Conservation (phyloP, 164 flowering plant species). For the Malania oleifera region DNA sequence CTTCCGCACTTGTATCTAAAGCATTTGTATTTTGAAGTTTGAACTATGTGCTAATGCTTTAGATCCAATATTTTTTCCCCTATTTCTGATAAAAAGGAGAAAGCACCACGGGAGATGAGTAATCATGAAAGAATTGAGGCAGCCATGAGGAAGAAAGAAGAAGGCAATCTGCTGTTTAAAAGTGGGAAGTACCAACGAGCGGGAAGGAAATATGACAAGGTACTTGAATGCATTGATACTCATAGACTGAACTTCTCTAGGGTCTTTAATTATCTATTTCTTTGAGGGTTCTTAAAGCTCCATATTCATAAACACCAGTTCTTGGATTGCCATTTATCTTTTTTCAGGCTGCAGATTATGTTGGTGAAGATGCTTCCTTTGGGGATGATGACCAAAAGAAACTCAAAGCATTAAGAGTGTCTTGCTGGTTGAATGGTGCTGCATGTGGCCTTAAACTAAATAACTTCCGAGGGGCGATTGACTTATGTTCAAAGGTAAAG, state of each 20-base stretch:
- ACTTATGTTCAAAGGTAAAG: slow-evolving; percentile 66
- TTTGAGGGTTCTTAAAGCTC: no score
- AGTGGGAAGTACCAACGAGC: slow-evolving; percentile 54
- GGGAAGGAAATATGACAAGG: slow-evolving; percentile 58
- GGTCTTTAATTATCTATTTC: no score
- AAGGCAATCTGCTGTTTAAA: slow-evolving; percentile 63
- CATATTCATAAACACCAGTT: slow-evolving; percentile 6
- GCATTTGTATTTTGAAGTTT: no score
- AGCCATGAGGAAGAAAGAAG: slow-evolving; percentile 65
- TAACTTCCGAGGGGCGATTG: slow-evolving; percentile 43
- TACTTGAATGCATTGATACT: slow-evolving; percentile 8
- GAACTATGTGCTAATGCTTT: background rate
- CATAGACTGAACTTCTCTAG: background rate
- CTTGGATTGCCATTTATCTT: slow-evolving; percentile 4
- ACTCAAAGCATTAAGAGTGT: slow-evolving; percentile 42
- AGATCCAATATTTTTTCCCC: background rate
- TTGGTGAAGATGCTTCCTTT: slow-evolving; percentile 42
- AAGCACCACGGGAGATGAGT: slow-evolving; percentile 62
- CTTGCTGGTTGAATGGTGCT: slow-evolving; percentile 72
- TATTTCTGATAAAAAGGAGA: slow-evolving; percentile 36
- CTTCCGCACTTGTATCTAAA: no score
- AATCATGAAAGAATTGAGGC: slow-evolving; percentile 49
- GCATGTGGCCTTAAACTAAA: slow-evolving; percentile 64
- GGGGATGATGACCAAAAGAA: slow-evolving; percentile 42
- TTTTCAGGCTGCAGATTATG: slow-evolving; percentile 52